Evolutionary conservation across 2,329 filamentous ascomycete species (phyloP).

Genomic region (Fusarium aywerte): DNA sequence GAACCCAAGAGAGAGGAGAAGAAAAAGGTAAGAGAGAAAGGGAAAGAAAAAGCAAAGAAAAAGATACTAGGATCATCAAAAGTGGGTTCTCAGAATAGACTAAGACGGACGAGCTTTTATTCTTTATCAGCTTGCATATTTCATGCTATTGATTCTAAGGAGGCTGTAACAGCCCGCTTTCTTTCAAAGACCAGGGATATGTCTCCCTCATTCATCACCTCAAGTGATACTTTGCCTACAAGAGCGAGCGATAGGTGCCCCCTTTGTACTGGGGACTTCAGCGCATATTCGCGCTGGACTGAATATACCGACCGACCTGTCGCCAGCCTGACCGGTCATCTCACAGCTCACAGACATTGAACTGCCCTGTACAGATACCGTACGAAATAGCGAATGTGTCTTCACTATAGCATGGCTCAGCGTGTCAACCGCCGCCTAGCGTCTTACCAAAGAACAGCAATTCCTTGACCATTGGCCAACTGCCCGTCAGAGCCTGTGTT

Average conservation of each 20-base stretch:
- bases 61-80: not conserved
- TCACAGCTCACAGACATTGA: not conserved
- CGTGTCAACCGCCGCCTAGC: not conserved
- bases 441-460: conserved; percentile 5
- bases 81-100: not conserved
- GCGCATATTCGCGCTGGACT: conserved; percentile 25
- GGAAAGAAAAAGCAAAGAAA: not conserved
- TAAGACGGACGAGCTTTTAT: not conserved
- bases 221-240: not conserved
- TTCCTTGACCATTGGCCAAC: not conserved
- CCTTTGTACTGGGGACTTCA: conserved; percentile 18
- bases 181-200: not conserved
- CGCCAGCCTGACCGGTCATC: conserved; percentile 14
- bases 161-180: not conserved
- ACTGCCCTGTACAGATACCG: not conserved
- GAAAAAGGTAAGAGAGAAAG: not conserved
- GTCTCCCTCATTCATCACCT: not conserved
- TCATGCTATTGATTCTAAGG: not conserved
- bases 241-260: not conserved
- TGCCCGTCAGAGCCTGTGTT: not conserved
- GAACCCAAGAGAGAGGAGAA: not conserved
- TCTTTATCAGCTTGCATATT: not conserved
- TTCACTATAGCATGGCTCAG: not conserved
- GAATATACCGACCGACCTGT: not conserved
- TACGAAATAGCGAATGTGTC: not conserved